phyloP scores from a whole-genome alignment of 2,329 filamentous ascomycete genomes.

The Beauveria asiatica region DNA sequence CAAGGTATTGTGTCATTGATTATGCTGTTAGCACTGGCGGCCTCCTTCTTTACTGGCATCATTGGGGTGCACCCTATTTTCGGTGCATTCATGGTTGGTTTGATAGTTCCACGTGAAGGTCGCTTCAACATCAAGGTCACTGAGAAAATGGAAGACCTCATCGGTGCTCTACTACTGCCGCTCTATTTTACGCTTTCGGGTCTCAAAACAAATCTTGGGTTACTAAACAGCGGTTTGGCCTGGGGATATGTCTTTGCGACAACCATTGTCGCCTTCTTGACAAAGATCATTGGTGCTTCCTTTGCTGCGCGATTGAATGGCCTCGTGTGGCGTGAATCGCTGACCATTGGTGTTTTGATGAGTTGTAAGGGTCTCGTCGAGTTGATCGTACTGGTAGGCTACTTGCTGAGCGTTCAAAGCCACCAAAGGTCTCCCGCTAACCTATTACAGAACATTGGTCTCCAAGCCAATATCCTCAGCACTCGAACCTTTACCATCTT shows the following conservation, averaged over 20 bases:
- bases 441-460: conserved; percentile 53
- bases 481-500: conserved; percentile 84
- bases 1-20: conserved; percentile 80
- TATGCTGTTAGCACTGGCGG: conserved; percentile 66
- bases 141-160: conserved; percentile 89
- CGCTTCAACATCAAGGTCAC: conserved; percentile 87
- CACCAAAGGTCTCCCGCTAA: neutral
- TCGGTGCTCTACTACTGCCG: conserved; percentile 74
- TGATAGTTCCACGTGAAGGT: conserved; percentile 84
- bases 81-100: conserved; percentile 78
- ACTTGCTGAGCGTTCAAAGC: neutral
- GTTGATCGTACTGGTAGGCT: conserved; percentile 76
- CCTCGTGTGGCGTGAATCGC: conserved; percentile 81
- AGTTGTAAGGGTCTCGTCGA: conserved; percentile 95
- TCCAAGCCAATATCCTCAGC: conserved; percentile 75
- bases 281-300: conserved; percentile 77
- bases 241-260: conserved; percentile 89
- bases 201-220: conserved; percentile 76
- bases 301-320: conserved; percentile 68
- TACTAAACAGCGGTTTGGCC: conserved; percentile 70
- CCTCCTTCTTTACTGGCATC: conserved; percentile 78
- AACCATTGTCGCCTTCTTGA: conserved; percentile 70
- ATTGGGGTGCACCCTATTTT: conserved; percentile 95
- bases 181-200: conserved; percentile 93
- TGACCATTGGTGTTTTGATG: conserved; percentile 85